These are phyloP conservation scores for Neonectria ditissima DNA, from an alignment of 2,329 filamentous ascomycete species.

Conservation along the genomic window DNA sequence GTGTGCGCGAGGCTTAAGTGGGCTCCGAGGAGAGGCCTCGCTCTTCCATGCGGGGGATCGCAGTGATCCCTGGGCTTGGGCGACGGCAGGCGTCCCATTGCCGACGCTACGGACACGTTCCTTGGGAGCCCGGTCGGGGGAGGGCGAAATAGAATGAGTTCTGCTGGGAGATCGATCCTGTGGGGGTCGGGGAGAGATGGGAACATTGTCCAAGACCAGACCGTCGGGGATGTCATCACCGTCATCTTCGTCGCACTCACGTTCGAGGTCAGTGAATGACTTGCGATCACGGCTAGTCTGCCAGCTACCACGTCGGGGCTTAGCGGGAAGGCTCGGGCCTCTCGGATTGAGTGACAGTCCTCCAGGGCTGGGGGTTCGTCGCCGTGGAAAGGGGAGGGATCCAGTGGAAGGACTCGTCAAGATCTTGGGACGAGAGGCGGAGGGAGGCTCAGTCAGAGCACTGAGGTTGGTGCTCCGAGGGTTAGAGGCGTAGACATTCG, in stretches of 20 bases:
- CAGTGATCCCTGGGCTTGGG: conserved; percentile 69
- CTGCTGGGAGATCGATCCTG: conserved; percentile 67
- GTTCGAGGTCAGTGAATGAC: conserved; percentile 76
- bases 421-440: conserved; percentile 46
- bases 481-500: conserved; percentile 59
- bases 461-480: conserved; percentile 63
- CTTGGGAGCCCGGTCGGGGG: conserved; percentile 64
- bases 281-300: conserved; percentile 75
- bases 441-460: conserved; percentile 50
- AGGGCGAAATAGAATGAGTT: conserved; percentile 64
- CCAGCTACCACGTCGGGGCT: conserved; percentile 75
- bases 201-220: conserved; percentile 83
- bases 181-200: conserved; percentile 78
- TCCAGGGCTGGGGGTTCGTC: conserved; percentile 65
- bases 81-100: conserved; percentile 72
- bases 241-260: conserved; percentile 81
- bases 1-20: conserved; percentile 69
- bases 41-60: conserved; percentile 68
- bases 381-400: conserved; percentile 53
- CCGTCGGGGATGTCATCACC: conserved; percentile 84
- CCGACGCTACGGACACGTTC: conserved; percentile 67
- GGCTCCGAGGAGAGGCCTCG: conserved; percentile 56
- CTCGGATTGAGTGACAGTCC: conserved; percentile 58
- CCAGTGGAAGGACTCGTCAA: conserved; percentile 49
- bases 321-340: conserved; percentile 54